Evolutionary conservation across 148 eudicot genomes (phyloP).

Genomic region (Polygonum maritimum): DNA sequence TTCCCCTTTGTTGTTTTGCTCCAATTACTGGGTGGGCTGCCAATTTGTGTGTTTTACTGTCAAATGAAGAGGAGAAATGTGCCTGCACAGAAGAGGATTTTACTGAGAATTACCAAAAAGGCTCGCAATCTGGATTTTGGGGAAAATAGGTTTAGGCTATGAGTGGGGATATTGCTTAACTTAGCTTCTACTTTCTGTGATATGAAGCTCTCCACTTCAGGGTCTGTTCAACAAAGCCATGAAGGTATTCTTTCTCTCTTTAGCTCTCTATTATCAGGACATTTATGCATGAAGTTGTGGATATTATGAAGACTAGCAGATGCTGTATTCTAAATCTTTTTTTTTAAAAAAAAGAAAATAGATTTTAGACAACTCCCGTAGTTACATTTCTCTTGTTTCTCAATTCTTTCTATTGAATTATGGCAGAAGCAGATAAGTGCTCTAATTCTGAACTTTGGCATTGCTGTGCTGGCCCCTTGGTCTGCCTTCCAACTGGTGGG

Average conservation of each 20-base stretch:
- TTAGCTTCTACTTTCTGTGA: constrained; percentile 22
- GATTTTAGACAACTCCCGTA: neutral
- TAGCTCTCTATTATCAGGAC: neutral
- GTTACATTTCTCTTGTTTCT: neutral
- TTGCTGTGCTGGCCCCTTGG: constrained; percentile 96
- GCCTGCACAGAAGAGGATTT: constrained; percentile 15
- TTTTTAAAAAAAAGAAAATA: too few species aligned
- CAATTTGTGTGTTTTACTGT: neutral
- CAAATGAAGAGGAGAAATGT: constrained; percentile 29
- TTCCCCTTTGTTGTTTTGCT: neutral
- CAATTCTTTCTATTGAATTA: neutral
- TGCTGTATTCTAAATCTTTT: neutral
- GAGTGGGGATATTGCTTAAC: constrained; percentile 25
- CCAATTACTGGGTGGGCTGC: neutral
- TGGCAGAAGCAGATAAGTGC: constrained; percentile 32
- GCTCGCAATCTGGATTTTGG: constrained; percentile 22
- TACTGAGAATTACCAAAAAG: constrained; percentile 15
- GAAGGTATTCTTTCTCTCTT: constrained; percentile 24
- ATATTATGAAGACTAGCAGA: neutral
- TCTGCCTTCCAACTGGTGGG: constrained; percentile 66
- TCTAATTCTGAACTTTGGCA: constrained; percentile 95
- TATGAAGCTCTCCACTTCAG: constrained; percentile 47
- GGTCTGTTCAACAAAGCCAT: constrained; percentile 31
- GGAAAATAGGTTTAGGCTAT: constrained; percentile 19
- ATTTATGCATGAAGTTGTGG: neutral